phyloP scores from a whole-genome alignment of 495 filamentous ascomycete species.

The Aspergillus funiculosus region DNA sequence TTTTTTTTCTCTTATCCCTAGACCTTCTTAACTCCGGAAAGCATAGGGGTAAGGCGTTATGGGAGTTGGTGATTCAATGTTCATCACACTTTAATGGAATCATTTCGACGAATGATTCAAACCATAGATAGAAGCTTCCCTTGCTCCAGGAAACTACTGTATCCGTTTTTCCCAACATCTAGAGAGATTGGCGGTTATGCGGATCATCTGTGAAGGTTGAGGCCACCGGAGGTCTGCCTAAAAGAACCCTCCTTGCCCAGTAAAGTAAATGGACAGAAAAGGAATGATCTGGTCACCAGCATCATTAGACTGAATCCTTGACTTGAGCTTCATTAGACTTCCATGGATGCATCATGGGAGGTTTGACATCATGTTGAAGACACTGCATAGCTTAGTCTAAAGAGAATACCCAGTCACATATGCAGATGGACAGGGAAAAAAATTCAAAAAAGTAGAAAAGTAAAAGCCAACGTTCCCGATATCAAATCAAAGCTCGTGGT shows the following conservation, averaged over 20 bases:
- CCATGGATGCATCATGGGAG: slow-evolving; percentile 24
- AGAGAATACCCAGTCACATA: slow-evolving; percentile 17
- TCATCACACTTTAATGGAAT: slow-evolving; percentile 18
- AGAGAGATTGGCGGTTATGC: slow-evolving; percentile 29
- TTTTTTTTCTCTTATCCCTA: slow-evolving; percentile 7
- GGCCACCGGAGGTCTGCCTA: slow-evolving; percentile 16
- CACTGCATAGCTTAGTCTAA: slow-evolving; percentile 6
- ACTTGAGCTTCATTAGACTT: slow-evolving; percentile 25
- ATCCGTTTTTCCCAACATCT: slow-evolving; percentile 22
- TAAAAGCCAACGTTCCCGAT: slow-evolving; percentile 19
- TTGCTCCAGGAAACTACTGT: slow-evolving; percentile 2
- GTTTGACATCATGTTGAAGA: slow-evolving; percentile 34
- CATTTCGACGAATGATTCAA: slow-evolving; percentile 17
- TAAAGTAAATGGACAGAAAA: slow-evolving; percentile 10
- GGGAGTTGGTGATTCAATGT: slow-evolving; percentile 25
- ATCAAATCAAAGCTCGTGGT: slow-evolving; percentile 26
- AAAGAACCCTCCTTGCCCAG: slow-evolving; percentile 14
- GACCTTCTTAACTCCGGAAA: slow-evolving; percentile 6
- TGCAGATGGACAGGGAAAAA: slow-evolving; percentile 8
- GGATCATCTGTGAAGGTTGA: slow-evolving; percentile 26
- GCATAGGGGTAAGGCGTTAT: slow-evolving; percentile 10
- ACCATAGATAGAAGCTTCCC: slow-evolving; percentile 6
- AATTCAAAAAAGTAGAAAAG: slow-evolving; percentile 6
- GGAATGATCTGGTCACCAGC: slow-evolving; percentile 18
- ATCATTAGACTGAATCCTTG: slow-evolving; percentile 19